A percentile compares a stretch with the other conserved stretches of the same genome.
Conservation (phyloP, 2,329 filamentous ascomycete genomes). For the Dactylella cylindrospora region DNA sequence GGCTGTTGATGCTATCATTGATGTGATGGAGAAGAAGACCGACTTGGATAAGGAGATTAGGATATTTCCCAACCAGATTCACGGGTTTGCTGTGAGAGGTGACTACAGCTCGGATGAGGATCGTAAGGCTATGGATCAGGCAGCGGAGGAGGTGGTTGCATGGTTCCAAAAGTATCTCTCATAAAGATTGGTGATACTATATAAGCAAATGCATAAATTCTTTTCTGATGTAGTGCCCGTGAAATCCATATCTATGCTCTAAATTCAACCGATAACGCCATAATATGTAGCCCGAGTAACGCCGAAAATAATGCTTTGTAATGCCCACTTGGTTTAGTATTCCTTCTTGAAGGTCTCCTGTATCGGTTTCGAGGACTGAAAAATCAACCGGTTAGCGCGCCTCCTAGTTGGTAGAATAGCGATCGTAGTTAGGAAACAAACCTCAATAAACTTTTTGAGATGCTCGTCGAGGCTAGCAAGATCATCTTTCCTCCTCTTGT, state of each 20-base stretch:
- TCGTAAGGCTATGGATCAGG: constrained; percentile 34
- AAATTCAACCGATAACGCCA: constrained; percentile 23
- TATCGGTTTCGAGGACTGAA: constrained; percentile 82
- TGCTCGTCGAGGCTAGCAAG: constrained; percentile 87
- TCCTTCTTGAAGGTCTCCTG: constrained; percentile 80
- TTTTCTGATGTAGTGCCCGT: no score
- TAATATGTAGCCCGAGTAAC: constrained; percentile 8
- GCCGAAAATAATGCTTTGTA: constrained; percentile 15
- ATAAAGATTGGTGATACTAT: no score
- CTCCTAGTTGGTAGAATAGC: no score
- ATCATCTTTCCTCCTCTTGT: constrained; percentile 92
- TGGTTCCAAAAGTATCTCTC: constrained; percentile 39
- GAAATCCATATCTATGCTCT: no score
- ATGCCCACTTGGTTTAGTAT: constrained; percentile 44
- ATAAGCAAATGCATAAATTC: no score
- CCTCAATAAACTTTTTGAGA: constrained; percentile 75
- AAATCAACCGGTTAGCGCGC: constrained; percentile 20
- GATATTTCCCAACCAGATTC: constrained; percentile 32
- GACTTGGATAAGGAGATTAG: constrained; percentile 30
- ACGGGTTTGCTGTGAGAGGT: constrained; percentile 41
- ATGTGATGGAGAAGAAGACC: constrained; percentile 29
- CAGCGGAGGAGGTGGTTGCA: constrained; percentile 19
- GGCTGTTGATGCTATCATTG: constrained; percentile 21
- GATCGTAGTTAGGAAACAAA: constrained; percentile 16
- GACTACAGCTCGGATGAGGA: constrained; percentile 32